Evolutionary conservation across 768 basidiomycete species (phyloP).

Genomic region (Wakefieldia striispora): DNA sequence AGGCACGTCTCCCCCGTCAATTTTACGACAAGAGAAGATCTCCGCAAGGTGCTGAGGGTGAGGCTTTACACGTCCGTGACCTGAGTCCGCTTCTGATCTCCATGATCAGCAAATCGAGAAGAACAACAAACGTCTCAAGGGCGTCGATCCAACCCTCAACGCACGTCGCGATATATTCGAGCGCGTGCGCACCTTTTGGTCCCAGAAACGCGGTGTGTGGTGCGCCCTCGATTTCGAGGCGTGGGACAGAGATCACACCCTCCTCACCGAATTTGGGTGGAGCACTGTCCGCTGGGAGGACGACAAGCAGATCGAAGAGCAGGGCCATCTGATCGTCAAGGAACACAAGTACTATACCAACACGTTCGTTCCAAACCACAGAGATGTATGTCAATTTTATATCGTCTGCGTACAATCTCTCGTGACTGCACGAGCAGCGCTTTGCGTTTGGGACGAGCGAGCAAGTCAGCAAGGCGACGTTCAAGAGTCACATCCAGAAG

Average conservation of each 20-base stretch:
- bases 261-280: constrained; percentile 86
- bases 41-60: constrained; percentile 64
- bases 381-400: constrained; percentile 42
- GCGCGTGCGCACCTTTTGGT: constrained; percentile 61
- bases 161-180: constrained; percentile 67
- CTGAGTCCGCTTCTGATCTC: neutral
- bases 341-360: constrained; percentile 61
- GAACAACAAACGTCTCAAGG: constrained; percentile 75
- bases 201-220: constrained; percentile 65
- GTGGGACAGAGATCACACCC: constrained; percentile 73
- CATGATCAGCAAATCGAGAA: constrained; percentile 66
- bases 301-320: constrained; percentile 44
- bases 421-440: constrained; percentile 37
- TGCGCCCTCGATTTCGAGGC: constrained; percentile 79
- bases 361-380: constrained; percentile 61
- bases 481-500: constrained; percentile 51
- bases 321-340: constrained; percentile 62
- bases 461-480: constrained; percentile 45
- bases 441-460: constrained; percentile 68
- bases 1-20: constrained; percentile 55
- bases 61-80: neutral
- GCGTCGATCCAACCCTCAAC: constrained; percentile 52
- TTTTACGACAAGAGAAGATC: constrained; percentile 51
- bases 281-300: constrained; percentile 56
- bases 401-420: neutral